Conservation (phyloP, 1,139 yeast species). For the Ogataea hybrid region DNA sequence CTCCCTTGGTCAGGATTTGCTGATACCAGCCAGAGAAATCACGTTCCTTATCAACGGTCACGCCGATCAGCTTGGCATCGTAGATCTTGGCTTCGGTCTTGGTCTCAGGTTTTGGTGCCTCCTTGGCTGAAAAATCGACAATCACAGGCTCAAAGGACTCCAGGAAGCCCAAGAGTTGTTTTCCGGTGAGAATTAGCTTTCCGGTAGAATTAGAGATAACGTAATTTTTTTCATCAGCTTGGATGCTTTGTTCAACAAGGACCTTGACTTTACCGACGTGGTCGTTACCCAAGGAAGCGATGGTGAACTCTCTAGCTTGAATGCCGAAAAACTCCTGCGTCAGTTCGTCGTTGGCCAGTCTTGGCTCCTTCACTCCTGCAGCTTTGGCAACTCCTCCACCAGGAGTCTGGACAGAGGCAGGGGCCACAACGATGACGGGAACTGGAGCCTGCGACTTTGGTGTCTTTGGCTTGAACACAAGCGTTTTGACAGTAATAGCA, state of each 20-base stretch:
- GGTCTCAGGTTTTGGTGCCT: conserved; percentile 32
- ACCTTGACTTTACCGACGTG: conserved; percentile 61
- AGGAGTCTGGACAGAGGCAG: conserved; percentile 51
- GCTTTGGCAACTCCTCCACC: conserved; percentile 60
- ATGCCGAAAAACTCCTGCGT: conserved; percentile 64
- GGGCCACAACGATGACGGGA: conserved; percentile 79
- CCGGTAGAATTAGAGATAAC: conserved; percentile 59
- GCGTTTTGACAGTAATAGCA: conserved; percentile 53
- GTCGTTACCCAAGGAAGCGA: conserved; percentile 54
- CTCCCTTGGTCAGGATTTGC: conserved; percentile 93
- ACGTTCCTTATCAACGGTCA: conserved; percentile 86
- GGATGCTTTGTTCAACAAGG: conserved; percentile 59
- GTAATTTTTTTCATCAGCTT: conserved; percentile 42
- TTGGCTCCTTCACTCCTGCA: conserved; percentile 78
- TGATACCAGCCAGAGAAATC: conserved; percentile 98
- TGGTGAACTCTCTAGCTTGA: conserved; percentile 63
- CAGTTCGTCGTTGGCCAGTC: conserved; percentile 82
- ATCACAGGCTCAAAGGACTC: conserved; percentile 53
- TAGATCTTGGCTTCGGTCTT: conserved; percentile 49
- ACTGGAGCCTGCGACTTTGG: conserved; percentile 80
- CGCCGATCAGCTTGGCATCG: conserved; percentile 93
- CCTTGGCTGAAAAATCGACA: conserved; percentile 59
- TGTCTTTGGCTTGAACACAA: conserved; percentile 90
- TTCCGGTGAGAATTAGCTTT: conserved; percentile 55
- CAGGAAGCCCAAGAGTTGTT: conserved; percentile 52